Conservation (phyloP, 1,284 basidiomycete species). For the Flammula alnicola region DNA sequence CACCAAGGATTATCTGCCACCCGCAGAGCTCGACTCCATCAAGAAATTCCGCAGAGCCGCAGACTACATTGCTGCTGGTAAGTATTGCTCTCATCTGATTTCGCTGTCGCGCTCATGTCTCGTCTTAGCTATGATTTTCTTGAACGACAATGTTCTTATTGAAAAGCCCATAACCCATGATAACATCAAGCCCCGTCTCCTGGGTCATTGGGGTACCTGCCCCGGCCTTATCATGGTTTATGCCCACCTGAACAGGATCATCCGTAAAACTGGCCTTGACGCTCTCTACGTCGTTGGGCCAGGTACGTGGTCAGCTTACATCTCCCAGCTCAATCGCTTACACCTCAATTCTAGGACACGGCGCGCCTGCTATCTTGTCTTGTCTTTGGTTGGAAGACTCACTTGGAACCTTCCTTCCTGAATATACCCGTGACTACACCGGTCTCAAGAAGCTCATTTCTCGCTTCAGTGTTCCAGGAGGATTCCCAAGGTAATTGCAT, state of each 20-base stretch:
- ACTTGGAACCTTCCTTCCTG: conserved; percentile 72
- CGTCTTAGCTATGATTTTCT: conserved; percentile 75
- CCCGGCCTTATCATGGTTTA: conserved; percentile 82
- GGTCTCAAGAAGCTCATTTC: conserved; percentile 73
- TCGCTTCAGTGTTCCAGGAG: conserved; percentile 67
- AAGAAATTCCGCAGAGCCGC: conserved; percentile 61
- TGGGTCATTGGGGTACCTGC: conserved; percentile 81
- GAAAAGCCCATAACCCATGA: conserved; percentile 61
- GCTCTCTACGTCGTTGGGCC: conserved; percentile 78
- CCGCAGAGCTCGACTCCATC: conserved; percentile 54
- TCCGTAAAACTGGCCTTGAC: conserved; percentile 62
- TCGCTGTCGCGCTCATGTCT: conserved; percentile 11
- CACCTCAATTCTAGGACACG: conserved; percentile 59
- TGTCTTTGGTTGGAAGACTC: conserved; percentile 85
- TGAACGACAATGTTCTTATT: conserved; percentile 75
- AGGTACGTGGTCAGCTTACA: conserved; percentile 37
- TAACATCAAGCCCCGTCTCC: conserved; percentile 79
- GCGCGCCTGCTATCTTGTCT: conserved; percentile 81
- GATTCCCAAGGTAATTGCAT: conserved; percentile 59
- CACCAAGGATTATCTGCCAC: conserved; percentile 46
- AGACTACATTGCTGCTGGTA: conserved; percentile 69
- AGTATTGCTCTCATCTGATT: conserved; percentile 13
- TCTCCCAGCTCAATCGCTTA: neutral
- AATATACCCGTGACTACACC: conserved; percentile 65
- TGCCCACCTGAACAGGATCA: conserved; percentile 79